Percentiles rank a stretch among this genome's conserved stretches.
Evolutionary conservation across 73 alveolate species (phyloP).

Genomic region (Effrenium voratum): DNA sequence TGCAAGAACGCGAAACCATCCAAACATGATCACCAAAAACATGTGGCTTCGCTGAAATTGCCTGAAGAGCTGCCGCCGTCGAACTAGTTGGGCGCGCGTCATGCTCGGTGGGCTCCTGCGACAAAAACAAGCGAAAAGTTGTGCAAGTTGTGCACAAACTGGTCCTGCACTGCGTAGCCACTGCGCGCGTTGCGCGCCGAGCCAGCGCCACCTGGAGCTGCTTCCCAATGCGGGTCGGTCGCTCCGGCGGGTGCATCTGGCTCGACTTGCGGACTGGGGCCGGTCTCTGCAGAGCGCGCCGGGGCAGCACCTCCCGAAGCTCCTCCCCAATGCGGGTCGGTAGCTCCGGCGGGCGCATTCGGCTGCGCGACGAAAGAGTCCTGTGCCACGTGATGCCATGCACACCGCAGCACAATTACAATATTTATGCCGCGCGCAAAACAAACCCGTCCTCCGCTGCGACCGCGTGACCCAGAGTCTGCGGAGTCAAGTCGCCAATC

Average conservation of each 20-base stretch:
- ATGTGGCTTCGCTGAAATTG: background rate
- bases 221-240: background rate
- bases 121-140: too few species aligned
- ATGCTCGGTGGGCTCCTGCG: background rate
- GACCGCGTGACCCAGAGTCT: too few species aligned
- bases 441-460: too few species aligned
- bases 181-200: background rate
- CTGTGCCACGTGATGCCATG: too few species aligned
- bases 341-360: background rate
- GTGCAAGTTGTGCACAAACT: background rate
- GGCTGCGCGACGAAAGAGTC: too few species aligned
- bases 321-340: slow-evolving; percentile 5
- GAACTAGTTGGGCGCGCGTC: background rate
- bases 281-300: background rate
- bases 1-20: background rate
- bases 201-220: background rate
- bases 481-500: too few species aligned
- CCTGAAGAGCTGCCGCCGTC: background rate
- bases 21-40: background rate
- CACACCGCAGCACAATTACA: too few species aligned
- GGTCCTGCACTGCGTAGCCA: background rate
- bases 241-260: background rate
- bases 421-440: too few species aligned
- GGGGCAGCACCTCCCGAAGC: background rate
- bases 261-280: background rate